A percentile compares a stretch with the other conserved stretches of the same genome.
These are phyloP conservation scores for Monilinia laxa DNA, from an alignment of 2,329 filamentous ascomycete genomes.

Conservation along the genomic window DNA sequence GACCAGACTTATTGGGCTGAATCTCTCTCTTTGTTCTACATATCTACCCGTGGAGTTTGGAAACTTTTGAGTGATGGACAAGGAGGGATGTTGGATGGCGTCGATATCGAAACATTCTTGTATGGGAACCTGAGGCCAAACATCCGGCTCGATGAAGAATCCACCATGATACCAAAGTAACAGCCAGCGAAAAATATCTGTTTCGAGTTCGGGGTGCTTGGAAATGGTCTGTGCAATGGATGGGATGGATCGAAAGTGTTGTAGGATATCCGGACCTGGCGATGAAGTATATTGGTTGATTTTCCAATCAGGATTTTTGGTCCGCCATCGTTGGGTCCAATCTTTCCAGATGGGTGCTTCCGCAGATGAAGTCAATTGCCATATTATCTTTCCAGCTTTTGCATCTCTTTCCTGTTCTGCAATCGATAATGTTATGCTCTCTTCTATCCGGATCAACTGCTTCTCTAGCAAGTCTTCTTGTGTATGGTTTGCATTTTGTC, in stretches of 20 bases:
- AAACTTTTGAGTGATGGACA: not conserved
- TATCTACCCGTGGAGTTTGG: slow-evolving; percentile 5
- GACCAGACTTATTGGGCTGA: slow-evolving; percentile 30
- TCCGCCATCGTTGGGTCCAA: slow-evolving; percentile 30
- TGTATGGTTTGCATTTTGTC: slow-evolving; percentile 24
- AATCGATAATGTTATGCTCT: slow-evolving; percentile 15
- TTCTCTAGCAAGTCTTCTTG: slow-evolving; percentile 29
- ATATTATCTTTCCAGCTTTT: slow-evolving; percentile 28
- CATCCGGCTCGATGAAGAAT: slow-evolving; percentile 30
- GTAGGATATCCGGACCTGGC: slow-evolving; percentile 22
- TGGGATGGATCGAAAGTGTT: slow-evolving; percentile 26
- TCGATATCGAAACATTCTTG: slow-evolving; percentile 26
- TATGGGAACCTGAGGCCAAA: slow-evolving; percentile 29
- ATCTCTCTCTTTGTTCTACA: slow-evolving; percentile 12
- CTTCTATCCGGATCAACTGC: slow-evolving; percentile 27
- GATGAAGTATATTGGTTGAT: slow-evolving; percentile 24
- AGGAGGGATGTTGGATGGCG: slow-evolving; percentile 4
- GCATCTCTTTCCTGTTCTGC: slow-evolving; percentile 12
- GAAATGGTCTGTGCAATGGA: slow-evolving; percentile 24
- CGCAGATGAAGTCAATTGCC: slow-evolving; percentile 28
- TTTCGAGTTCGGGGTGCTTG: slow-evolving; percentile 21
- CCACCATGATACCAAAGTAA: slow-evolving; percentile 34
- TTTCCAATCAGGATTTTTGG: slow-evolving; percentile 28
- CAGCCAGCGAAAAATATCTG: slow-evolving; percentile 30
- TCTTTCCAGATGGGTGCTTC: slow-evolving; percentile 16